A percentile compares a stretch with the other conserved stretches of the same genome.
Evolutionary conservation across 345 rosid genomes (phyloP).

Genomic region (Bruguiera sexangula): DNA sequence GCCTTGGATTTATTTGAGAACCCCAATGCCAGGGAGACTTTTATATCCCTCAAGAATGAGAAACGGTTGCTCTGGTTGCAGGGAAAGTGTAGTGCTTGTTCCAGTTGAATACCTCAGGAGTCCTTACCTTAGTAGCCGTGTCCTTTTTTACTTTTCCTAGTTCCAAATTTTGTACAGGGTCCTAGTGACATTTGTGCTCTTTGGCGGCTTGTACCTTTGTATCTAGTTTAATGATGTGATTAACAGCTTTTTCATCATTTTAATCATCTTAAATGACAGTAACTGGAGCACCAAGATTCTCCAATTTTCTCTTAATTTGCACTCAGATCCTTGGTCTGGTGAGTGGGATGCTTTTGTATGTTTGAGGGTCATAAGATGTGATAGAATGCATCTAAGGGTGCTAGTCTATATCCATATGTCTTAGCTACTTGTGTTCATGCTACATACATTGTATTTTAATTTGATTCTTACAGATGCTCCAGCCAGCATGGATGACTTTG

Average conservation of each 20-base stretch:
- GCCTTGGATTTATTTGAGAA: constrained; percentile 83
- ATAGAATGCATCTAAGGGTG: constrained; percentile 4
- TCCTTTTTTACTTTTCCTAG: constrained; percentile 6
- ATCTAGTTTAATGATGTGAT: constrained; percentile 23
- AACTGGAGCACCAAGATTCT: background rate
- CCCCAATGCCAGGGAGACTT: constrained; percentile 58
- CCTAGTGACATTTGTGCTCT: constrained; percentile 5
- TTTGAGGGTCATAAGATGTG: background rate
- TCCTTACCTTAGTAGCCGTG: constrained; percentile 6
- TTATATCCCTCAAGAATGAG: constrained; percentile 67
- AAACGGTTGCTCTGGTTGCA: constrained; percentile 69
- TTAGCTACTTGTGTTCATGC: constrained; percentile 9
- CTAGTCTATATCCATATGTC: background rate
- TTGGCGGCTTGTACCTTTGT: constrained; percentile 22
- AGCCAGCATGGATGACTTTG: constrained; percentile 47
- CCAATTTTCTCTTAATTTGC: background rate
- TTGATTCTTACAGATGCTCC: constrained; percentile 49
- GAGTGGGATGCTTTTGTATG: background rate
- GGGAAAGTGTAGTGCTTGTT: constrained; percentile 49
- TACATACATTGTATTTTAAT: constrained; percentile 20
- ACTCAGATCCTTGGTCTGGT: background rate
- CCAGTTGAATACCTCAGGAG: constrained; percentile 21
- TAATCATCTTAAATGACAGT: constrained; percentile 4
- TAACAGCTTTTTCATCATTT: constrained; percentile 15
- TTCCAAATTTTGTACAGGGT: constrained; percentile 4